Conservation (phyloP, 371 early-diverging fungal species). For the Saksenaea oblongispora region DNA sequence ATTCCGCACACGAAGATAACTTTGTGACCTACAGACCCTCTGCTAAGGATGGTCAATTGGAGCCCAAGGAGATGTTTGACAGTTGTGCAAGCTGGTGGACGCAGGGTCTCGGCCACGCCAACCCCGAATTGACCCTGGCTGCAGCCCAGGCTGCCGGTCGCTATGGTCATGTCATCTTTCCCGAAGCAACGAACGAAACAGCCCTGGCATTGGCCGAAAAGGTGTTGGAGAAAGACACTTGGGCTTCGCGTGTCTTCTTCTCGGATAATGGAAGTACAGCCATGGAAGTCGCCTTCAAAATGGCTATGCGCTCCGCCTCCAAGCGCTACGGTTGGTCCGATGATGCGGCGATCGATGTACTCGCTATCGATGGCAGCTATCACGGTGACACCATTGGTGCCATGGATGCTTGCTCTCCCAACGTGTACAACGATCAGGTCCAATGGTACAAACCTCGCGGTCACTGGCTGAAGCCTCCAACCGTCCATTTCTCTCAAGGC, state of each 20-base stretch:
- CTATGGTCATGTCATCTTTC: constrained; percentile 86
- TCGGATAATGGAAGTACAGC: constrained; percentile 84
- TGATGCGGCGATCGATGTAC: constrained; percentile 51
- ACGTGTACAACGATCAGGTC: constrained; percentile 73
- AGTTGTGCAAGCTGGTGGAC: constrained; percentile 89
- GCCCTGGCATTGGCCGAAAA: constrained; percentile 66
- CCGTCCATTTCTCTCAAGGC: constrained; percentile 63
- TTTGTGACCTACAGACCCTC: constrained; percentile 53
- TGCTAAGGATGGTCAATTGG: constrained; percentile 7
- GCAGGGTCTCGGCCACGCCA: constrained; percentile 80
- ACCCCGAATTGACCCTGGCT: constrained; percentile 59
- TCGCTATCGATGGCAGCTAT: constrained; percentile 78
- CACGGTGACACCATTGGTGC: constrained; percentile 89
- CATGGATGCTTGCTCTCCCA: constrained; percentile 82
- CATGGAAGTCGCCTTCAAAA: constrained; percentile 83
- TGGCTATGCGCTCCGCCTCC: constrained; percentile 64
- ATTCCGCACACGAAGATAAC: constrained; percentile 74
- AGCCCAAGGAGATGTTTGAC: constrained; percentile 63
- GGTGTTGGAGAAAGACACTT: constrained; percentile 65
- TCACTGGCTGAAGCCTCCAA: constrained; percentile 77
- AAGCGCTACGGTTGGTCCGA: constrained; percentile 46
- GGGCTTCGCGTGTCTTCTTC: constrained; percentile 79
- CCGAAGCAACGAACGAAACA: constrained; percentile 77
- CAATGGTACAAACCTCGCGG: constrained; percentile 81
- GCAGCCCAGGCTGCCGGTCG: constrained; percentile 75